phyloP scores from a whole-genome alignment of 2,329 filamentous ascomycete species.

The Rutstroemia sp. region DNA sequence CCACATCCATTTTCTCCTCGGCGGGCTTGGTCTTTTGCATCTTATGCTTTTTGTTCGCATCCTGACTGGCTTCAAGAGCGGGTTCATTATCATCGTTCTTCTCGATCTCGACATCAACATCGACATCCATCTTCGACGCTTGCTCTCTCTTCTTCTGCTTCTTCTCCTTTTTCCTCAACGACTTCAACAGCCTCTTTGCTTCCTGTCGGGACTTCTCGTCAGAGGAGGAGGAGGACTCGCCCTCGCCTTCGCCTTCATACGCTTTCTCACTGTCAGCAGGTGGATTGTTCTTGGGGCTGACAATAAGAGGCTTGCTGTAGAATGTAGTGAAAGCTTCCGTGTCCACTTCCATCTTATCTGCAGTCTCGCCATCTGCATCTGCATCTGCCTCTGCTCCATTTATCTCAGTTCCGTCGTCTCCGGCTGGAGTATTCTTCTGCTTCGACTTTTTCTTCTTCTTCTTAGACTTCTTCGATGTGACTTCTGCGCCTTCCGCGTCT shows the following conservation, averaged over 20 bases:
- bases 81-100: neutral
- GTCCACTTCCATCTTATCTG: constrained; percentile 5
- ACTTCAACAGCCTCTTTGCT: constrained; percentile 3
- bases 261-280: neutral
- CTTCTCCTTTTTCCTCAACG: constrained; percentile 6
- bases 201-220: constrained; percentile 4
- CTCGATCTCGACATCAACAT: neutral
- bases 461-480: constrained; percentile 8
- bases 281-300: neutral
- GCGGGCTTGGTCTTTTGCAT: neutral
- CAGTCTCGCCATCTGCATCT: neutral
- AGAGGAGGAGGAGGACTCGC: neutral
- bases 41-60: neutral
- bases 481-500: neutral
- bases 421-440: constrained; percentile 1
- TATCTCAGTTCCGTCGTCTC: neutral
- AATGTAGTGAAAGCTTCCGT: constrained; percentile 5
- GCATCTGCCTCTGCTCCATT: neutral
- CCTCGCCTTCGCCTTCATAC: constrained; percentile 6
- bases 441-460: constrained; percentile 12
- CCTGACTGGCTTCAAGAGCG: neutral
- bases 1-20: neutral
- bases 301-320: constrained; percentile 5
- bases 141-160: constrained; percentile 6
- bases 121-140: constrained; percentile 2